These are phyloP conservation scores for Eimeria nieschulzi DNA, from an alignment of 169 alveolate genomes.

Conservation along the genomic window DNA sequence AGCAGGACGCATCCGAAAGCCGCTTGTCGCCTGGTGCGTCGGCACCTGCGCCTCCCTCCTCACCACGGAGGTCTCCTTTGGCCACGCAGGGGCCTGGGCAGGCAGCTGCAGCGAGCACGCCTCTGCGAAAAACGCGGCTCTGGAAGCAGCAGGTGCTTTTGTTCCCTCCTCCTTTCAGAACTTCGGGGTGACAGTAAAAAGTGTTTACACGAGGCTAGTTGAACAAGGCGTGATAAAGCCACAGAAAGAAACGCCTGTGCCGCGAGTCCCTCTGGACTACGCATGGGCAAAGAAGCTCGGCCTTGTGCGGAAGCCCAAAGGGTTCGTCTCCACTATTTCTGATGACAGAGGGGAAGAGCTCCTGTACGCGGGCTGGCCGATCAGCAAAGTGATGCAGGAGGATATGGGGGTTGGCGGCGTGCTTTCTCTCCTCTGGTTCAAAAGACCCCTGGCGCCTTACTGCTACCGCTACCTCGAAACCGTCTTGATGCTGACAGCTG, in stretches of 20 bases:
- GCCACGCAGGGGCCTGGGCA: conserved; percentile 76
- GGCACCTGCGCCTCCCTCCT: conserved; percentile 77
- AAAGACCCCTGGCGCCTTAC: conserved; percentile 74
- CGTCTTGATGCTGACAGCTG: conserved; percentile 79
- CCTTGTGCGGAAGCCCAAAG: conserved; percentile 78
- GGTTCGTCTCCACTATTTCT: conserved; percentile 77
- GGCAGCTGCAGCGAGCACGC: conserved; percentile 58
- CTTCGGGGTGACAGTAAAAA: conserved; percentile 65
- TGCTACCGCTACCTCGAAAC: conserved; percentile 77
- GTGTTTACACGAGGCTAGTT: conserved; percentile 37
- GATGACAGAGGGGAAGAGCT: conserved; percentile 80
- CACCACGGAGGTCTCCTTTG: conserved; percentile 63
- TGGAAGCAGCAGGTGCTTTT: conserved; percentile 56
- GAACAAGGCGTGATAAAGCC: conserved; percentile 46
- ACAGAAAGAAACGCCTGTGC: conserved; percentile 18
- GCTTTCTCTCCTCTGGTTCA: conserved; percentile 80
- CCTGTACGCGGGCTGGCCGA: conserved; percentile 43
- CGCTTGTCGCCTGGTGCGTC: conserved; percentile 81
- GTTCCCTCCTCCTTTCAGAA: conserved; percentile 78
- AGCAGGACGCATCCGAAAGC: conserved; percentile 78
- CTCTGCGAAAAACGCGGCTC: conserved; percentile 56
- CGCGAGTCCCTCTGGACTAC: conserved; percentile 78
- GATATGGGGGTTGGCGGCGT: conserved; percentile 79
- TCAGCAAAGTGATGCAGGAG: conserved; percentile 50
- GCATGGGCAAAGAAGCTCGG: conserved; percentile 82